Percentiles rank a stretch among this genome's conserved stretches.
Conservation (phyloP, 2,329 filamentous ascomycete species). For the Microdochium paspali region DNA sequence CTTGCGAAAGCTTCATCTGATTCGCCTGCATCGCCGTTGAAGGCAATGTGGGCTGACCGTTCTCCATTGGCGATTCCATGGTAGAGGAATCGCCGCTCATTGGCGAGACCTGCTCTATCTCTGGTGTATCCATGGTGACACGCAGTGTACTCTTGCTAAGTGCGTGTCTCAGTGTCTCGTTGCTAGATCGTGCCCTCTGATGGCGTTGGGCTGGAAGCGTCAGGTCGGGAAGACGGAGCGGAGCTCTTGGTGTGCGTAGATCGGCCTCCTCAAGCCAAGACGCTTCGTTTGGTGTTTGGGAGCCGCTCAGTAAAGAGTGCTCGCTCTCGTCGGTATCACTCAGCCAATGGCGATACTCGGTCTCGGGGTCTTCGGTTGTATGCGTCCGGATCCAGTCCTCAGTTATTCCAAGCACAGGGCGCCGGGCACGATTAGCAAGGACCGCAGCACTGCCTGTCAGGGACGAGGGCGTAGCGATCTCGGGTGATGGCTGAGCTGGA, state of each 20-base stretch:
- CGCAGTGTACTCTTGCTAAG: conserved; percentile 14
- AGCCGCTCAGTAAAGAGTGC: conserved; percentile 65
- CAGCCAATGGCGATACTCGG: conserved; percentile 71
- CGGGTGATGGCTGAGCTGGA: neutral
- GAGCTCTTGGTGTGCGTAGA: conserved; percentile 36
- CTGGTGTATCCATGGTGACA: conserved; percentile 4
- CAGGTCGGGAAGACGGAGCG: conserved; percentile 15
- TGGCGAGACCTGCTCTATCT: conserved; percentile 6
- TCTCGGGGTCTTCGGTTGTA: conserved; percentile 59
- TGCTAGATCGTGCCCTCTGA: conserved; percentile 41
- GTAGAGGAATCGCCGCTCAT: conserved; percentile 14
- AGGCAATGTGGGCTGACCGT: conserved; percentile 1
- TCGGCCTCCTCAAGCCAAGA: conserved; percentile 40
- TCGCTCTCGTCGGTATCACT: conserved; percentile 71
- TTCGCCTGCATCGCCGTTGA: conserved; percentile 19
- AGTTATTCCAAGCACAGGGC: conserved; percentile 55
- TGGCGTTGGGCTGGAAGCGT: conserved; percentile 14
- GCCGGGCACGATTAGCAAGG: conserved; percentile 52
- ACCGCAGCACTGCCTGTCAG: conserved; percentile 44
- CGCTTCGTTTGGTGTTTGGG: conserved; percentile 38
- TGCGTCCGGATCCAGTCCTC: conserved; percentile 84
- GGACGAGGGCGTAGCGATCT: conserved; percentile 15
- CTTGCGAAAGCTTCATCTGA: neutral
- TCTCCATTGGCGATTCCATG: conserved; percentile 15
- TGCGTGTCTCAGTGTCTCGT: conserved; percentile 42